A percentile compares a stretch with the other conserved stretches of the same genome.
Conservation (phyloP, 2,329 filamentous ascomycete species). For the Ceratocystis lukuohia region DNA sequence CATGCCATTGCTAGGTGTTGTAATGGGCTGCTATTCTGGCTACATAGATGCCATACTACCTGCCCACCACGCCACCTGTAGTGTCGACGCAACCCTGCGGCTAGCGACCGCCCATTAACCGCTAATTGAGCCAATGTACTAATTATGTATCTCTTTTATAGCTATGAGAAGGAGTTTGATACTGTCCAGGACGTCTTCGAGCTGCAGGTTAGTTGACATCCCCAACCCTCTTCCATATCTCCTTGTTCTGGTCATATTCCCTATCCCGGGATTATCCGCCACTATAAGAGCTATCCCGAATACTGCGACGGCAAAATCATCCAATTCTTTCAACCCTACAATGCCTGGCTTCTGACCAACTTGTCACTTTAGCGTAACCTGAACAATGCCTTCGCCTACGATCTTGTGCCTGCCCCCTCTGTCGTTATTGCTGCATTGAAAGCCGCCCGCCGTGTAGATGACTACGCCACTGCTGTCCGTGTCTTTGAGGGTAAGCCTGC, state of each 20-base stretch:
- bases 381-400: conserved; percentile 99
- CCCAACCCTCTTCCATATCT: background rate
- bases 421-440: conserved; percentile 85
- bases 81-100: background rate
- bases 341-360: too few relatives aligned
- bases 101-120: background rate
- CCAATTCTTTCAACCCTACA: too few relatives aligned
- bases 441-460: conserved; percentile 91
- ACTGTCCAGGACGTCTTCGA: conserved; percentile 97
- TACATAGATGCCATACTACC: background rate
- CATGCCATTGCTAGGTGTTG: background rate
- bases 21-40: background rate
- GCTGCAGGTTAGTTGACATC: conserved; percentile 64
- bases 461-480: conserved; percentile 94
- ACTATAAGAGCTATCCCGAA: background rate
- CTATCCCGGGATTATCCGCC: conserved; percentile 17
- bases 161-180: conserved; percentile 98
- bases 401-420: conserved; percentile 88
- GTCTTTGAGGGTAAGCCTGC: conserved; percentile 79
- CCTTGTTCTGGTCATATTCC: background rate
- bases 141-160: conserved; percentile 29
- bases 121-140: background rate
- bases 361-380: conserved; percentile 54
- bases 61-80: background rate
- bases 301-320: conserved; percentile 13